Evolutionary conservation across 2,329 filamentous ascomycete species (phyloP), one percentile per base, ranked within the genome.

Genomic region (Myriosclerotinia duriaeana): DNA sequence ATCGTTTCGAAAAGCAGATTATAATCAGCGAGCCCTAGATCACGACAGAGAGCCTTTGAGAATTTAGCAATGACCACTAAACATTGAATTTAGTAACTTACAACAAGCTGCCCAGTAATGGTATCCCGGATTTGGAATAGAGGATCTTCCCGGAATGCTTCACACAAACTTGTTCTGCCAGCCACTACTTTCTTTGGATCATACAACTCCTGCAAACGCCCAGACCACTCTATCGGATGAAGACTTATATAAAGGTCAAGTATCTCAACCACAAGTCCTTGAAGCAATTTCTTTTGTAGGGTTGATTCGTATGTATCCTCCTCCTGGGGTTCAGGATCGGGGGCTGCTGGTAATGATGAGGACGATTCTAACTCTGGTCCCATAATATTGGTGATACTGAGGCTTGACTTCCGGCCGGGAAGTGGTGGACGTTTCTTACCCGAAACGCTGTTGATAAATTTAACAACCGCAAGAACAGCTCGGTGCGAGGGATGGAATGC

Each of bases 211-310:
- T 90, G 81, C 66, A 93, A 77, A 61, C 91, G 80, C 17, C 84
- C 79, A 2, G 87, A 83, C 87, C 87, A 89, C 55, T 85, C 83
- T 76, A 89, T 76, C 34, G 80, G 79, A 70, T 87, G 84, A 8
- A 78, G 80, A 70, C 87, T 87, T 68, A 91, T 83, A 71, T 92
- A 94, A 55, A 89, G 85, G 75, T 93, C 90, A 14, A 93, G 78
- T 22, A 93, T 79, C 74, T 91, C 90, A 0, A 89, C 92, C n/a
- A 92, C 82, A 76, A 95, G 93, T 1, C 88, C 87, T 74, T 92
- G 88, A 34, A 94, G 78, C 20, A 94, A 79, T 66, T 84, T 86
- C 46, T 81, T 81, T 73, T 89, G 85, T 68, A 93, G 79, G 11
- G 82, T 83, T 2, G 79, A 79, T 75, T 93, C 90, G 46, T 82